These are phyloP conservation scores for Curvularia verruculosa DNA, from an alignment of 2,329 filamentous ascomycete species.

Conservation along the genomic window DNA sequence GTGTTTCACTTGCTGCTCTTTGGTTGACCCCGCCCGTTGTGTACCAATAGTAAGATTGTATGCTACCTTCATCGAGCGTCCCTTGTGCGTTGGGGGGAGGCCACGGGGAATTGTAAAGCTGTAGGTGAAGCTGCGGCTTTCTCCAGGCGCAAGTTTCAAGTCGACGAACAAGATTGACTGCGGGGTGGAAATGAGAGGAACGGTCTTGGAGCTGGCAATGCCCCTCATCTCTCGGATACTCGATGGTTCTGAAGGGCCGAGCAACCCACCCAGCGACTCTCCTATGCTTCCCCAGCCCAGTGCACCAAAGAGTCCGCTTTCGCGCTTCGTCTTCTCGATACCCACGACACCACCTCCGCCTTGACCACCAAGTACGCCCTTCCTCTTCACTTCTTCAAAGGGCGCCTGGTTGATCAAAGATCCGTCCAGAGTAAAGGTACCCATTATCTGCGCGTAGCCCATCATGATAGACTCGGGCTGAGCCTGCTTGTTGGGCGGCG, in stretches of 20 bases:
- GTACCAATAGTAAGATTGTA: slow-evolving; percentile 93
- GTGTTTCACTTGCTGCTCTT: slow-evolving; percentile 80
- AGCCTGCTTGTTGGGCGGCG: slow-evolving; percentile 39
- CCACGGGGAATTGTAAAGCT: slow-evolving; percentile 84
- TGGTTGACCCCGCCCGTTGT: slow-evolving; percentile 78
- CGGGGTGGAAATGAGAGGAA: slow-evolving; percentile 91
- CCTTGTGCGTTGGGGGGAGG: slow-evolving; percentile 87
- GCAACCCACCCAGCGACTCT: slow-evolving; percentile 82
- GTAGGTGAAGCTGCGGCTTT: slow-evolving; percentile 87
- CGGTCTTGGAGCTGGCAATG: slow-evolving; percentile 80
- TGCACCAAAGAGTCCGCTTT: slow-evolving; percentile 79
- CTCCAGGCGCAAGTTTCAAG: slow-evolving; percentile 81
- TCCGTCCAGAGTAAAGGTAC: slow-evolving; percentile 88
- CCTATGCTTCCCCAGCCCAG: slow-evolving; percentile 89
- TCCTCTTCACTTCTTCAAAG: slow-evolving; percentile 95
- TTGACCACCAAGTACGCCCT: slow-evolving; percentile 86
- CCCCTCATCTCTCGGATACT: slow-evolving; percentile 96
- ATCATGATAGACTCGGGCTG: slow-evolving; percentile 88
- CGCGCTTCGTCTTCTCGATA: slow-evolving; percentile 73
- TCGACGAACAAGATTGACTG: slow-evolving; percentile 97
- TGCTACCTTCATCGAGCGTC: slow-evolving; percentile 90
- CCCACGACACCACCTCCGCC: slow-evolving; percentile 83
- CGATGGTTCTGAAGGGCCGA: slow-evolving; percentile 87
- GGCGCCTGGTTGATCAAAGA: slow-evolving; percentile 86
- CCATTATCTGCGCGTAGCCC: slow-evolving; percentile 94